phyloP scores from a whole-genome alignment of 116 monocot species.

The Cymodocea nodosa region DNA sequence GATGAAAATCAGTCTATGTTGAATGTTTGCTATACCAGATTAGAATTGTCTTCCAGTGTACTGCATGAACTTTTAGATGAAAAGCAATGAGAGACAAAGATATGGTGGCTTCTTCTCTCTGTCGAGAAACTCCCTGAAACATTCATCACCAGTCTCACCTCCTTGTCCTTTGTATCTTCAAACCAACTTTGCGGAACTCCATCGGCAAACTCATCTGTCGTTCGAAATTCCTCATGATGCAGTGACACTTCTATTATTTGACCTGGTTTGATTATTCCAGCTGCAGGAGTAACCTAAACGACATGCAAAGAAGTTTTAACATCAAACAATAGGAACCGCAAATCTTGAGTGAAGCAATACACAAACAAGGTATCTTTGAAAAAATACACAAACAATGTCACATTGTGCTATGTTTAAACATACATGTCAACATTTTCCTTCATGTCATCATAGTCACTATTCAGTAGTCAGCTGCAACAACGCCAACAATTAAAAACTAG shows the following conservation, averaged over 20 bases:
- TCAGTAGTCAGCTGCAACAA: too few species aligned
- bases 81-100: slow-evolving; percentile 44
- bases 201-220: slow-evolving; percentile 57
- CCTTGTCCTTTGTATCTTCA: slow-evolving; percentile 66
- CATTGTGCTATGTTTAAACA: too few species aligned
- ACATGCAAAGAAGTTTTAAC: neutral
- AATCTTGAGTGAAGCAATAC: too few species aligned
- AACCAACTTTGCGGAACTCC: slow-evolving; percentile 58
- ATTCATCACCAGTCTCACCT: slow-evolving; percentile 41
- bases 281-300: slow-evolving; percentile 52
- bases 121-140: slow-evolving; percentile 40
- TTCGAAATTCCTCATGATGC: slow-evolving; percentile 60
- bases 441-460: too few species aligned
- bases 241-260: slow-evolving; percentile 54
- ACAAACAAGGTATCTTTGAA: too few species aligned
- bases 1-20: neutral
- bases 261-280: slow-evolving; percentile 51
- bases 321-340: too few species aligned
- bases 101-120: slow-evolving; percentile 26
- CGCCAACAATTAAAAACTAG: too few species aligned
- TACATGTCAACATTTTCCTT: too few species aligned
- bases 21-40: neutral
- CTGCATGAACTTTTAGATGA: slow-evolving; percentile 9
- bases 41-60: neutral
- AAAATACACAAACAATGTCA: too few species aligned